These are phyloP conservation scores for Neurospora tetrasperma DNA, from an alignment of 495 filamentous ascomycete genomes.

Conservation along the genomic window DNA sequence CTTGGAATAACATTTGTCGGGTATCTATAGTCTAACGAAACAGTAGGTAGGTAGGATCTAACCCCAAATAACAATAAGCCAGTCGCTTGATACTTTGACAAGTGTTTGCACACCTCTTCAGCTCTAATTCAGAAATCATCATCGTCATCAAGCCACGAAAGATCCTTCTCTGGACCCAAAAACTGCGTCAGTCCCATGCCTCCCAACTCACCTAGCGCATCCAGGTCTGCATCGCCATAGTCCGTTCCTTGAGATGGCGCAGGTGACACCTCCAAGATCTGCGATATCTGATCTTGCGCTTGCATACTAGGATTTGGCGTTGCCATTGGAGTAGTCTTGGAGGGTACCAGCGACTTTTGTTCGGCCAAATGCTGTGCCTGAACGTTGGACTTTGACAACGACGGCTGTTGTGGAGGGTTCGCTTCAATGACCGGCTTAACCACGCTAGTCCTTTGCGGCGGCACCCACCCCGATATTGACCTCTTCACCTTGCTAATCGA, in stretches of 20 bases:
- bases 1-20: not conserved
- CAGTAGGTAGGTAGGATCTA: not conserved
- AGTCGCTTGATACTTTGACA: not conserved
- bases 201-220: conserved; percentile 11
- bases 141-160: not conserved
- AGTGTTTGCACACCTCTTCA: no score
- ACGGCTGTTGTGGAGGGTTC: not conserved
- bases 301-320: not conserved
- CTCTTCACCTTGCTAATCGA: not conserved
- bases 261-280: not conserved
- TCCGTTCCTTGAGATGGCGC: conserved; percentile 31
- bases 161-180: not conserved
- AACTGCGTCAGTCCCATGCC: not conserved
- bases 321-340: not conserved
- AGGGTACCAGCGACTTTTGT: not conserved
- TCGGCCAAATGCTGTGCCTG: not conserved
- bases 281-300: not conserved
- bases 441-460: not conserved
- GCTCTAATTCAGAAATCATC: not conserved
- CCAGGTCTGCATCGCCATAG: conserved; percentile 30
- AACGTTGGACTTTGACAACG: not conserved
- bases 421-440: not conserved
- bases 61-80: not conserved
- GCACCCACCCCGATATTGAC: not conserved
- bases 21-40: not conserved